Evolutionary conservation across 805 yeast species (phyloP), one percentile per base, ranked within the genome.

Genomic region (Wickerhamiella domercqiae): DNA sequence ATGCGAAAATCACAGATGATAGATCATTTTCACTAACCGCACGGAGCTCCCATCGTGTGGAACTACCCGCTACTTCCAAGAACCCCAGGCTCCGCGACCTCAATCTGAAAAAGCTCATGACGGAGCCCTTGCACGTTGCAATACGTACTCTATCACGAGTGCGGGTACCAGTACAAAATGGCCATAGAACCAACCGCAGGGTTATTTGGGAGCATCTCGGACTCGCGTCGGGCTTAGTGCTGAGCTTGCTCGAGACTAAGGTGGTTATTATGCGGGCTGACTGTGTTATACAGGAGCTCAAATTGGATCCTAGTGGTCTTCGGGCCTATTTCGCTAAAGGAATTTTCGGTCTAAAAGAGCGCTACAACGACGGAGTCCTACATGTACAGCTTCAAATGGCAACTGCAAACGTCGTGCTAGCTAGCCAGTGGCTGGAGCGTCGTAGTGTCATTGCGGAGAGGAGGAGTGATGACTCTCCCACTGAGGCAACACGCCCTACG

Each of bases 151-250:
- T 40, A 28, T 41, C 33, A 16, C n/a, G n/a, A n/a, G n/a, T n/a
- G n/a, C n/a, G n/a, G n/a, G n/a, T n/a, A n/a, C n/a, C n/a, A n/a
- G n/a, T n/a, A n/a, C n/a, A n/a, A n/a, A n/a, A n/a, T n/a, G n/a
- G n/a, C n/a, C n/a, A n/a, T n/a, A n/a, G n/a, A n/a, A n/a, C n/a
- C n/a, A n/a, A n/a, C n/a, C n/a, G n/a, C n/a, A n/a, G n/a, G n/a
- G n/a, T n/a, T n/a, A 19, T 2, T 9, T 45, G 48, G 48, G 25
- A 18, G 9, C 47, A 42, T 31, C 24, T 40, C 1, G 47, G 43
- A 6, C 36, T 45, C 7, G 30, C 14, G 3, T 45, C 48, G 3
- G 42, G 35, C 13, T 25, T 45, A 5, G 28, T 28, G 16, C 28
- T 45, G 20, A 39, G 39, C 20, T 22, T 45, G 1, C 24, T 45